A percentile compares a stretch with the other conserved stretches of the same genome.
phyloP scores from a whole-genome alignment of 2,329 filamentous ascomycete species.

The Coleophoma cylindrospora region DNA sequence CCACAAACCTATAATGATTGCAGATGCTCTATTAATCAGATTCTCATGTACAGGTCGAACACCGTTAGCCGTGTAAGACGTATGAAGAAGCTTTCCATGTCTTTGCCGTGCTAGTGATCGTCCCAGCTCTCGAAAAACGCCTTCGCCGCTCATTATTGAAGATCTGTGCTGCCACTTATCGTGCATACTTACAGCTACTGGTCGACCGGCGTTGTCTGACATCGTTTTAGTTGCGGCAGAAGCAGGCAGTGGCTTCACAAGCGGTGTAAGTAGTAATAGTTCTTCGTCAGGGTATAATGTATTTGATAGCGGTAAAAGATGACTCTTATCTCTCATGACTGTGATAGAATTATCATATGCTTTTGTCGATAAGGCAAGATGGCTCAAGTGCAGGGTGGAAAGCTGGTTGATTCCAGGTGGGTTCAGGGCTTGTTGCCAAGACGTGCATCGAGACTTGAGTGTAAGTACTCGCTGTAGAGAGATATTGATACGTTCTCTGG shows the following conservation, averaged over 20 bases:
- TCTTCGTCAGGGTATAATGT: slow-evolving; percentile 83
- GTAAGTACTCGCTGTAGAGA: slow-evolving; percentile 74
- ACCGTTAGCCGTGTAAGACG: slow-evolving; percentile 91
- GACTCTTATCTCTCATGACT: slow-evolving; percentile 84
- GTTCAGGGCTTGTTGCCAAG: slow-evolving; percentile 87
- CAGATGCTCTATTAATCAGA: slow-evolving; percentile 80
- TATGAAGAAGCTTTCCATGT: slow-evolving; percentile 83
- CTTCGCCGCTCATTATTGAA: slow-evolving; percentile 82
- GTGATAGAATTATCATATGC: slow-evolving; percentile 93
- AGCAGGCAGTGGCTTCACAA: slow-evolving; percentile 88
- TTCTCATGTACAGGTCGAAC: slow-evolving; percentile 91
- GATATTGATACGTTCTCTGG: slow-evolving; percentile 70
- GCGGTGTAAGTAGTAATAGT: slow-evolving; percentile 78
- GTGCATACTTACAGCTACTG: slow-evolving; percentile 32
- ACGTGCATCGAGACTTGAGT: slow-evolving; percentile 81
- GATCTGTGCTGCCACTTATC: slow-evolving; percentile 53
- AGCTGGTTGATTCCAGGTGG: slow-evolving; percentile 74
- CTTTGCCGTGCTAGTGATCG: slow-evolving; percentile 80
- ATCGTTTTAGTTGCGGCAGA: slow-evolving; percentile 75
- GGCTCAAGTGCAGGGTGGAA: slow-evolving; percentile 75
- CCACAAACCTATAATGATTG: slow-evolving; percentile 53
- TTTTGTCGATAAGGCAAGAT: slow-evolving; percentile 74
- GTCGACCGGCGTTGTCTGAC: slow-evolving; percentile 43
- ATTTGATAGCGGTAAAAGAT: slow-evolving; percentile 75
- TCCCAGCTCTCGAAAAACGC: slow-evolving; percentile 86